phyloP scores from a whole-genome alignment of 2,329 filamentous ascomycete genomes.

The Lasiodiplodia sp. region DNA sequence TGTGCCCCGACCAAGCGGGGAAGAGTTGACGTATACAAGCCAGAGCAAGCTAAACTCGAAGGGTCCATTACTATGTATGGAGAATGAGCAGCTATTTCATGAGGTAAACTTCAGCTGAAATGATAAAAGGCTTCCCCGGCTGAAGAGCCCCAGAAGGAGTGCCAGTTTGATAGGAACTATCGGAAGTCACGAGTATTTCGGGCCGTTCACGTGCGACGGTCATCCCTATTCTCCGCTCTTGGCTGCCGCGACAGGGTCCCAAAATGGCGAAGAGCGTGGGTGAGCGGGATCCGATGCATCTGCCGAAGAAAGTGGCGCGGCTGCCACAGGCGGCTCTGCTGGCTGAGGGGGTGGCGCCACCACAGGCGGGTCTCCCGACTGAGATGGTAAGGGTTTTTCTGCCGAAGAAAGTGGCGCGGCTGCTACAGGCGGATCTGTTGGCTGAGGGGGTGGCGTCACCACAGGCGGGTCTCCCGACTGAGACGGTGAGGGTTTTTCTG shows the following conservation, averaged over 20 bases:
- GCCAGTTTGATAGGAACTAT: too few species aligned
- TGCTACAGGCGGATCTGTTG: background rate
- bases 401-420: background rate
- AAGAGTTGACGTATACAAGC: background rate
- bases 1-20: background rate
- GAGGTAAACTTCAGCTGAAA: too few species aligned
- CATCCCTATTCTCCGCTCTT: background rate
- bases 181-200: too few species aligned
- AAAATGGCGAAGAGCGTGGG: background rate
- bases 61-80: background rate
- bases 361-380: background rate
- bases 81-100: background rate
- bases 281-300: background rate
- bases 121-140: too few species aligned
- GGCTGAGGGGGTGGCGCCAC: background rate
- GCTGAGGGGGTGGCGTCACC: background rate
- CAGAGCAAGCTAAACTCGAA: background rate
- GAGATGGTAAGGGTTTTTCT: background rate
- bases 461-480: background rate
- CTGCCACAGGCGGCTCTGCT: background rate
- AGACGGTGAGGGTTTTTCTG: background rate
- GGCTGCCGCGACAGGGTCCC: slow-evolving; percentile 8
- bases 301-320: background rate
- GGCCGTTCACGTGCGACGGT: background rate
- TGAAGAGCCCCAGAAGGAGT: too few species aligned